Evolutionary conservation across 1,139 yeast species (phyloP).

Genomic region (Yamadazyma diospyri): DNA sequence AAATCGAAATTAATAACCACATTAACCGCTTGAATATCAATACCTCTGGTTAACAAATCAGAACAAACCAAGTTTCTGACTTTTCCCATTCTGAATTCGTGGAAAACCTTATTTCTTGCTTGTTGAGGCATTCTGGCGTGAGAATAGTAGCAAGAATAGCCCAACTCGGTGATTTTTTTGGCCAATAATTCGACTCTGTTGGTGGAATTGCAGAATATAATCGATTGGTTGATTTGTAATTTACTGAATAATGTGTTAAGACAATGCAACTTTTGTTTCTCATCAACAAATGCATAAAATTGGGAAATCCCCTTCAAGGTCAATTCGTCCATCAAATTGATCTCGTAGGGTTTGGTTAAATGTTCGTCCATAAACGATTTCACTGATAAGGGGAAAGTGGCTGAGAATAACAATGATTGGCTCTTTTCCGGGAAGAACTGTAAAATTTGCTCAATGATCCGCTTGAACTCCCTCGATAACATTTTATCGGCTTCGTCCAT

Average conservation of each 20-base stretch:
- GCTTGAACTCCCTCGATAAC: constrained; percentile 86
- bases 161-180: constrained; percentile 92
- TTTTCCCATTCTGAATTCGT: constrained; percentile 97
- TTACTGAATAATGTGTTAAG: constrained; percentile 91
- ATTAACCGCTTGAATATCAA: constrained; percentile 97
- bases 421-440: constrained; percentile 66
- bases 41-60: constrained; percentile 95
- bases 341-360: constrained; percentile 88
- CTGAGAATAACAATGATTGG: constrained; percentile 87
- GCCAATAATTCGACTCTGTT: constrained; percentile 94
- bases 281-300: constrained; percentile 96
- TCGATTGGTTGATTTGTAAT: constrained; percentile 92
- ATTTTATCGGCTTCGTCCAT: constrained; percentile 99
- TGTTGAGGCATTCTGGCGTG: constrained; percentile 98
- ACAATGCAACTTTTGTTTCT: constrained; percentile 92
- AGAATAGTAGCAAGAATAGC: constrained; percentile 94
- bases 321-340: constrained; percentile 95
- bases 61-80: constrained; percentile 97
- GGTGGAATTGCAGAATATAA: constrained; percentile 94
- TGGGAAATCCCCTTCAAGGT: constrained; percentile 95
- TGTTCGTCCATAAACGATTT: constrained; percentile 91
- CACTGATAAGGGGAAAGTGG: constrained; percentile 94
- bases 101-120: constrained; percentile 96
- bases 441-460: constrained; percentile 83
- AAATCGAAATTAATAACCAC: constrained; percentile 97